Conservation (phyloP, 495 filamentous ascomycete species). For the Astrocystis sublimbata region DNA sequence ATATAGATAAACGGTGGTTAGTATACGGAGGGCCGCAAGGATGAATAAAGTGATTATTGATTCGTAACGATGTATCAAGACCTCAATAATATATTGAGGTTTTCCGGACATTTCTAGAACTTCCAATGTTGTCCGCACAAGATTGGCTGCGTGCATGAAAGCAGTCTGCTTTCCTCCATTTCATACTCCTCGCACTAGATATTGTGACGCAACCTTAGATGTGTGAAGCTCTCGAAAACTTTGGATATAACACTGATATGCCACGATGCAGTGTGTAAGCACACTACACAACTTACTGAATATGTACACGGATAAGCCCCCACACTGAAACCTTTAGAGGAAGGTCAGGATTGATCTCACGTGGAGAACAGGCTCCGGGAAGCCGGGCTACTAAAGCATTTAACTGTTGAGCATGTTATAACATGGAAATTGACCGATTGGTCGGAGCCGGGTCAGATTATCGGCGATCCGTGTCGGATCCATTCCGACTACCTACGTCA, state of each 20-base stretch:
- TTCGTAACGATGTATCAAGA: neutral
- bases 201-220: neutral
- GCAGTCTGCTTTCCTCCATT: neutral
- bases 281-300: too few species aligned
- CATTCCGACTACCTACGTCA: neutral
- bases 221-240: neutral
- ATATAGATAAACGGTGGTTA: constrained; percentile 6
- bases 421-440: neutral
- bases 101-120: too few species aligned
- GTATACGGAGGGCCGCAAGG: constrained; percentile 32
- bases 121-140: neutral
- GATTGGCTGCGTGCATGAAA: neutral
- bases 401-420: neutral
- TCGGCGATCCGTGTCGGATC: neutral
- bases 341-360: neutral
- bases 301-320: too few species aligned
- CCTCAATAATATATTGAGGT: too few species aligned
- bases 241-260: neutral
- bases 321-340: neutral
- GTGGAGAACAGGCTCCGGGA: neutral
- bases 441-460: neutral
- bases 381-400: too few species aligned
- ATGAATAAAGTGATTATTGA: constrained; percentile 23
- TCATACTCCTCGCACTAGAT: neutral
- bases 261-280: too few species aligned